A percentile compares a stretch with the other conserved stretches of the same genome.
These are phyloP conservation scores for Dioscorea cayenensis DNA, from an alignment of 116 monocot genomes.

Conservation along the genomic window DNA sequence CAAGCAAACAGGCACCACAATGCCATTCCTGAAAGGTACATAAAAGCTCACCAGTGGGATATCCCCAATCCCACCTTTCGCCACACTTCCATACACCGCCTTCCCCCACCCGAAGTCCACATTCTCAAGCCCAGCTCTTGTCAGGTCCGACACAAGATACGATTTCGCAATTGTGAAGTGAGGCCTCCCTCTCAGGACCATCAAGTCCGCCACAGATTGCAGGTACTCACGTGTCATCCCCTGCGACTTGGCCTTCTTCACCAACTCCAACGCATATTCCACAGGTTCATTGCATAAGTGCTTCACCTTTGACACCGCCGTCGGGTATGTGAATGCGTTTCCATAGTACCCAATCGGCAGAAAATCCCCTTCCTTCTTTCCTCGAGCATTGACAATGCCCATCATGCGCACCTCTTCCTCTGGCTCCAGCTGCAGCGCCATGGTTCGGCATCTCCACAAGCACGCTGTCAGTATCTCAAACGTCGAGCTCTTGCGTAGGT, in stretches of 20 bases:
- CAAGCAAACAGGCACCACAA: constrained; percentile 10
- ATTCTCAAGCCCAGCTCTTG: background rate
- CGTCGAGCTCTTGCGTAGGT: constrained; percentile 9
- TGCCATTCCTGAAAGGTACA: constrained; percentile 6
- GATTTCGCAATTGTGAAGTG: constrained; percentile 5
- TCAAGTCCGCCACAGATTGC: constrained; percentile 22
- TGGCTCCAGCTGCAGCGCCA: constrained; percentile 9
- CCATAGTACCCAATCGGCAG: constrained; percentile 29
- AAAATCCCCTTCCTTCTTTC: background rate
- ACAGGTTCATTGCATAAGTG: constrained; percentile 4
- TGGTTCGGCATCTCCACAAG: constrained; percentile 24
- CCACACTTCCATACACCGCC: constrained; percentile 23
- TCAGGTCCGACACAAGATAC: constrained; percentile 25
- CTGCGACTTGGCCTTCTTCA: constrained; percentile 17
- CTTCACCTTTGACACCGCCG: constrained; percentile 8
- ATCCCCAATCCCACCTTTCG: background rate
- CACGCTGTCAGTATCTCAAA: constrained; percentile 24
- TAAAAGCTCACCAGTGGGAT: constrained; percentile 9
- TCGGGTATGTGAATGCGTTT: constrained; percentile 22
- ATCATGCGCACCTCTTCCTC: constrained; percentile 15
- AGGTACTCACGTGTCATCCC: constrained; percentile 18
- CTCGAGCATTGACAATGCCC: constrained; percentile 18
- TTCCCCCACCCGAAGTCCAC: constrained; percentile 34
- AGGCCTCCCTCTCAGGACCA: constrained; percentile 22
- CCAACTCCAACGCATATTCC: constrained; percentile 22